Evolutionary conservation across 441 rosid genomes (phyloP).

Genomic region (Populus trichocarpa): DNA sequence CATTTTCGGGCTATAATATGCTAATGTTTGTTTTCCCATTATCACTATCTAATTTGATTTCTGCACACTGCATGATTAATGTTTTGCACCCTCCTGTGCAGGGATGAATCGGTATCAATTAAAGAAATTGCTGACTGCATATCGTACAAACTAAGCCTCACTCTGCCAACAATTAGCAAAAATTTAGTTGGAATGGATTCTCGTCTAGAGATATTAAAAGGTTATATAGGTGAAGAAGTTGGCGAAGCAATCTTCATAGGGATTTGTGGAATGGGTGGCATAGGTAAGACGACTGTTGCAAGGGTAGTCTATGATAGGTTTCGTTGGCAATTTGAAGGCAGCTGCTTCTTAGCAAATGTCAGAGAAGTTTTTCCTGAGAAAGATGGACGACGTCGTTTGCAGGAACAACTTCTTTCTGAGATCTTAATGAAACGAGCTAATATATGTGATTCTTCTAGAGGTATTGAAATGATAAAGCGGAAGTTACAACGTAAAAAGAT

Average conservation of each 20-base stretch:
- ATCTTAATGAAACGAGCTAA: neutral
- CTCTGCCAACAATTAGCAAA: neutral
- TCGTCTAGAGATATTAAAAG: neutral
- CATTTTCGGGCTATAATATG: too few species aligned
- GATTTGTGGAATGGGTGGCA: constrained; percentile 19
- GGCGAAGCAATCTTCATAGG: neutral
- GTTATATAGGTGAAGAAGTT: constrained; percentile 4
- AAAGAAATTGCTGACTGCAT: accelerated
- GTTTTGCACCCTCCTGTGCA: neutral
- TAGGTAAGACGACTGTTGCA: constrained; percentile 12
- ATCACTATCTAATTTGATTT: neutral
- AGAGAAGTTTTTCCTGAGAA: neutral
- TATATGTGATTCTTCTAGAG: neutral
- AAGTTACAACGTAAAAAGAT: constrained; percentile 3
- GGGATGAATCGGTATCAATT: neutral
- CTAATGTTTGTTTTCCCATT: too few species aligned
- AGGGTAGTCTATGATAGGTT: neutral
- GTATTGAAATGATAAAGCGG: neutral
- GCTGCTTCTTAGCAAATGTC: constrained; percentile 12
- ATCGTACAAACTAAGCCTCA: neutral
- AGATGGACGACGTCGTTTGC: neutral
- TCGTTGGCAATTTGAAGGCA: neutral
- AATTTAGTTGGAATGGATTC: constrained; percentile 12
- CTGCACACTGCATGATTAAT: neutral
- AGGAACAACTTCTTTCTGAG: constrained; percentile 9